Conservation (phyloP, 2,329 filamentous ascomycete genomes). For the Colletotrichum brevisporum region DNA sequence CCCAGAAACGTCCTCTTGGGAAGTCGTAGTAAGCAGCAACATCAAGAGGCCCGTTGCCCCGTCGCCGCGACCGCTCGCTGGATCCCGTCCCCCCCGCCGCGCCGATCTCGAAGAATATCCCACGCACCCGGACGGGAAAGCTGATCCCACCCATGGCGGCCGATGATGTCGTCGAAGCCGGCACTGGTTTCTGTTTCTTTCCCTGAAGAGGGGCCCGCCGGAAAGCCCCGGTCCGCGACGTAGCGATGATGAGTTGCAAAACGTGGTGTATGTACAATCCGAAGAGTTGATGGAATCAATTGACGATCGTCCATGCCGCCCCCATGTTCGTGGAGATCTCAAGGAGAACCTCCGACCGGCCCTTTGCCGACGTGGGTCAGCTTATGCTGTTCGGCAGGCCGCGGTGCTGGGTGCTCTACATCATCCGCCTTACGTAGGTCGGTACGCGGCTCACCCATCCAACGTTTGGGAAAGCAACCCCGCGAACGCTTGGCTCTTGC, state of each 20-base stretch:
- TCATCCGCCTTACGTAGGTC: constrained; percentile 13
- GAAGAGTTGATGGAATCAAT: constrained; percentile 3
- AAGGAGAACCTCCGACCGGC: background rate
- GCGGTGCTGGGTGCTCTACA: background rate
- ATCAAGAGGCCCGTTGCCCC: constrained; percentile 25
- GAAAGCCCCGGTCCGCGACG: background rate
- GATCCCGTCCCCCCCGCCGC: constrained; percentile 2
- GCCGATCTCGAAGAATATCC: constrained; percentile 39
- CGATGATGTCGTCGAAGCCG: constrained; percentile 39
- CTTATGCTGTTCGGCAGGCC: too few relatives aligned
- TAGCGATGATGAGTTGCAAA: constrained; percentile 6
- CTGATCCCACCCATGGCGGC: constrained; percentile 35
- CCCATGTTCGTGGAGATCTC: constrained; percentile 2
- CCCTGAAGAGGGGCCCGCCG: background rate
- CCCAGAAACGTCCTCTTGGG: constrained; percentile 32
- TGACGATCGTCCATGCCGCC: background rate
- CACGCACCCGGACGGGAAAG: constrained; percentile 30
- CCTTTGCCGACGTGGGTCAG: too few relatives aligned
- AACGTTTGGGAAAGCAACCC: constrained; percentile 5
- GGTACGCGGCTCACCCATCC: constrained; percentile 4
- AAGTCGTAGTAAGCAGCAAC: constrained; percentile 27
- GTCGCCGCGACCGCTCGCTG: constrained; percentile 18
- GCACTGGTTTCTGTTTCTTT: constrained; percentile 11
- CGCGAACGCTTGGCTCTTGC: constrained; percentile 41
- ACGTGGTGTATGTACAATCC: background rate